Conservation (phyloP, 2,329 filamentous ascomycete species). For the Rhinocladiella similis region DNA sequence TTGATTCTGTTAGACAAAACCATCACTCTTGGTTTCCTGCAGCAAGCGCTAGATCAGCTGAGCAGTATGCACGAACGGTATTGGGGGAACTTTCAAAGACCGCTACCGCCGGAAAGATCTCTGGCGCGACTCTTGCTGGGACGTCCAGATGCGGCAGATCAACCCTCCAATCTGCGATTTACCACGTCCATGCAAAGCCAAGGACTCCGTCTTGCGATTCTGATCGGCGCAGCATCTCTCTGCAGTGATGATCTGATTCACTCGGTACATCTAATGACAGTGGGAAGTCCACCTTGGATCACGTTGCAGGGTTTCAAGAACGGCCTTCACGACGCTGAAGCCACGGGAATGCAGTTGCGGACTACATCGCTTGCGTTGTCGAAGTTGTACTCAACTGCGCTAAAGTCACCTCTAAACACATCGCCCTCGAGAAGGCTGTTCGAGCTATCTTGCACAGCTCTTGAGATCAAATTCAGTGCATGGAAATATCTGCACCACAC, state of each 20-base stretch:
- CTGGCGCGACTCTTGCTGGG: slow-evolving; percentile 12
- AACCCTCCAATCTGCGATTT: slow-evolving; percentile 18
- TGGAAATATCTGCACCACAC: slow-evolving; percentile 45
- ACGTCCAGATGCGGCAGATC: slow-evolving; percentile 16
- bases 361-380: slow-evolving; percentile 42
- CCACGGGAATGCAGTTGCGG: slow-evolving; percentile 46
- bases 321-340: slow-evolving; percentile 38
- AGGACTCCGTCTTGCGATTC: slow-evolving; percentile 23
- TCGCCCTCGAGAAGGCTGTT: neutral
- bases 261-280: slow-evolving; percentile 15
- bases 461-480: slow-evolving; percentile 42
- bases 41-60: slow-evolving; percentile 18
- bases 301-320: slow-evolving; percentile 41
- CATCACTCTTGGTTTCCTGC: slow-evolving; percentile 21
- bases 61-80: slow-evolving; percentile 20
- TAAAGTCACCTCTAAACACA: slow-evolving; percentile 1
- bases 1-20: slow-evolving; percentile 28
- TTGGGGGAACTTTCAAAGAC: slow-evolving; percentile 12
- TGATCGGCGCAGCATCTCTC: slow-evolving; percentile 14
- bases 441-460: slow-evolving; percentile 39
- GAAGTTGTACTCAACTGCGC: slow-evolving; percentile 20
- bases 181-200: slow-evolving; percentile 28
- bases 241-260: slow-evolving; percentile 15
- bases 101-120: neutral
- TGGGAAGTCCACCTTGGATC: slow-evolving; percentile 36